Evolutionary conservation across 2,329 filamentous ascomycete species (phyloP).

Genomic region (Ramichloridium luteum): DNA sequence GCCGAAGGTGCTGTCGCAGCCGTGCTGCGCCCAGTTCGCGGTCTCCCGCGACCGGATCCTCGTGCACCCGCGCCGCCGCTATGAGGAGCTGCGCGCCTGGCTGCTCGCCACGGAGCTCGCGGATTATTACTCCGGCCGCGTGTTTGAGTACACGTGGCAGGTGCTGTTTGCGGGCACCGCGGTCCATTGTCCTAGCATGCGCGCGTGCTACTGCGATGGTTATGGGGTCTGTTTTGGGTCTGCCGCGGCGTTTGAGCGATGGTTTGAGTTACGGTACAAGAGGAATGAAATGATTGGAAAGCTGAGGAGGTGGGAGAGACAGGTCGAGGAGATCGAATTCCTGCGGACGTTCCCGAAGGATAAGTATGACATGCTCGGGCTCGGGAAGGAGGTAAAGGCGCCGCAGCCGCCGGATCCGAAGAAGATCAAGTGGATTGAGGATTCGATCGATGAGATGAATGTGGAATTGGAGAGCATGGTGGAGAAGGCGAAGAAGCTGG

Average conservation of each 20-base stretch:
- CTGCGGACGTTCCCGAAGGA: constrained; percentile 26
- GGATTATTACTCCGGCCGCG: constrained; percentile 45
- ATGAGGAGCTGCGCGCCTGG: constrained; percentile 49
- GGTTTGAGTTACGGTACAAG: constrained; percentile 34
- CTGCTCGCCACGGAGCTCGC: constrained; percentile 43
- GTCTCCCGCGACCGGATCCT: constrained; percentile 46
- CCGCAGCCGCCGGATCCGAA: constrained; percentile 27
- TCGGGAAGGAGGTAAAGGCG: constrained; percentile 30
- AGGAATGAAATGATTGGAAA: constrained; percentile 31
- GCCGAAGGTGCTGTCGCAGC: constrained; percentile 42
- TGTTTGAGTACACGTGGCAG: constrained; percentile 55
- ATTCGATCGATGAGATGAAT: constrained; percentile 34
- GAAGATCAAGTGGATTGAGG: too few species aligned
- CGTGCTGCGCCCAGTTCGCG: constrained; percentile 54
- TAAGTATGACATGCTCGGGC: too few species aligned
- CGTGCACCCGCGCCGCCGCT: constrained; percentile 40
- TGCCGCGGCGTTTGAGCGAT: constrained; percentile 37
- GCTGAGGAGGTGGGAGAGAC: constrained; percentile 31
- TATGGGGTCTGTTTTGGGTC: constrained; percentile 50
- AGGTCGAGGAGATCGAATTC: constrained; percentile 26
- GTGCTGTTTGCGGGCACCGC: constrained; percentile 45
- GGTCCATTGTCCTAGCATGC: constrained; percentile 39
- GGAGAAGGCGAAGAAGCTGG: constrained; percentile 29
- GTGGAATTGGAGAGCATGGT: constrained; percentile 34
- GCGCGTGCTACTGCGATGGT: constrained; percentile 51